phyloP scores from a whole-genome alignment of 352 stramenopile genomes.

The Pythium scleroteichum region DNA sequence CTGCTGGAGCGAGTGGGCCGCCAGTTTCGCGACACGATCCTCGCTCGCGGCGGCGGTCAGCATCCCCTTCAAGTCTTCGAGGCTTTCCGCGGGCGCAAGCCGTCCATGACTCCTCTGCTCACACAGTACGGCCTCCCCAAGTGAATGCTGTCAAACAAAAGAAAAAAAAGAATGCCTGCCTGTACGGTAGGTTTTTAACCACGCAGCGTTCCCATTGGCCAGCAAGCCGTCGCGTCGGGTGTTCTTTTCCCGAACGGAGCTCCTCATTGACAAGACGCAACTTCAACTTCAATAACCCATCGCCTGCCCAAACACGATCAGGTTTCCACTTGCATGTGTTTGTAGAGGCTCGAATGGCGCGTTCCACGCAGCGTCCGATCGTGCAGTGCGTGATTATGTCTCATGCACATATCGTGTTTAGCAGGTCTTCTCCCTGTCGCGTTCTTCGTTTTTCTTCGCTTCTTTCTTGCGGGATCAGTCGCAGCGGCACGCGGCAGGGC shows the following conservation, averaged over 20 bases:
- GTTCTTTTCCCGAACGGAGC: constrained; percentile 26
- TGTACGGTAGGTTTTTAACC: constrained; percentile 26
- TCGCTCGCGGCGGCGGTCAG: constrained; percentile 84
- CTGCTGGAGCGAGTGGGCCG: constrained; percentile 77
- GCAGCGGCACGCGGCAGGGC: constrained; percentile 17
- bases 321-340: neutral
- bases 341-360: neutral
- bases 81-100: constrained; percentile 94
- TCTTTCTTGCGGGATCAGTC: constrained; percentile 6
- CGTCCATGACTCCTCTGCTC: constrained; percentile 92
- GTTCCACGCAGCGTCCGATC: neutral
- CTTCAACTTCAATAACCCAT: constrained; percentile 36
- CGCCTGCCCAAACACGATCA: constrained; percentile 5
- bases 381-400: constrained; percentile 12
- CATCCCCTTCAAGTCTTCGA: constrained; percentile 94
- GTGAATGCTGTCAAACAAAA: neutral
- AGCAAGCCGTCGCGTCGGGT: neutral
- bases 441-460: constrained; percentile 18
- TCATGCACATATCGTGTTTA: constrained; percentile 6
- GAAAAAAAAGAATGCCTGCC: constrained; percentile 9
- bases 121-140: constrained; percentile 88
- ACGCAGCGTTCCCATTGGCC: constrained; percentile 20
- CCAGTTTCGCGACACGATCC: constrained; percentile 94
- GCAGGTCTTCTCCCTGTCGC: neutral
- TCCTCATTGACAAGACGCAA: constrained; percentile 31